phyloP scores from a whole-genome alignment of 805 yeast species.

The Wickerhamomyces canadensis region DNA sequence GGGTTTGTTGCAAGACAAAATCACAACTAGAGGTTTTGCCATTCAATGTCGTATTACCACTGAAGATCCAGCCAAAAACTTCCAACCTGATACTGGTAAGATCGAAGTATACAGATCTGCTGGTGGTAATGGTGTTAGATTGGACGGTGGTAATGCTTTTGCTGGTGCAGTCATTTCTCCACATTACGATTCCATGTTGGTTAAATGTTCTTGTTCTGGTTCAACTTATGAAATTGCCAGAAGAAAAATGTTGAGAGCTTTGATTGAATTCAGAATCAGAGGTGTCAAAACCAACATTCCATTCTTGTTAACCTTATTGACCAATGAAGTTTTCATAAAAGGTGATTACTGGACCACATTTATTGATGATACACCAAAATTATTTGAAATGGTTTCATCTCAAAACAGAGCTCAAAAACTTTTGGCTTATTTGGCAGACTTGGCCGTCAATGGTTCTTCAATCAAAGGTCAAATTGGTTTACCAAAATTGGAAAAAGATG shows the following conservation, averaged over 20 bases:
- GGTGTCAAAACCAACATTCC: constrained; percentile 99
- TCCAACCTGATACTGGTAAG: constrained; percentile 98
- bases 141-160: constrained; percentile 98
- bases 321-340: constrained; percentile 78
- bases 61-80: constrained; percentile 93
- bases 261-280: constrained; percentile 96
- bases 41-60: constrained; percentile 99
- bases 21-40: constrained; percentile 95
- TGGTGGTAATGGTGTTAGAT: constrained; percentile 98
- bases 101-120: constrained; percentile 97
- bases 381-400: constrained; percentile 90
- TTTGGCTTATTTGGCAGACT: constrained; percentile 84
- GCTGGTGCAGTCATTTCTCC: constrained; percentile 97
- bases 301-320: constrained; percentile 83
- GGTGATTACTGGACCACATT: constrained; percentile 98
- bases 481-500: constrained; percentile 76
- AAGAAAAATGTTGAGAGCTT: constrained; percentile 94
- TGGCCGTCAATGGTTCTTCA: constrained; percentile 93
- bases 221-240: constrained; percentile 95
- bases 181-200: constrained; percentile 97
- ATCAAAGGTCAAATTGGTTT: constrained; percentile 93
- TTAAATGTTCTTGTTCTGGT: constrained; percentile 96
- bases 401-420: constrained; percentile 96
- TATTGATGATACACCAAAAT: constrained; percentile 94
- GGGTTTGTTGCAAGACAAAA: constrained; percentile 89